Evolutionary conservation across 2,329 filamentous ascomycete species (phyloP), one percentile per base, ranked within the genome.

Genomic region (Sclerotinia subarctica): DNA sequence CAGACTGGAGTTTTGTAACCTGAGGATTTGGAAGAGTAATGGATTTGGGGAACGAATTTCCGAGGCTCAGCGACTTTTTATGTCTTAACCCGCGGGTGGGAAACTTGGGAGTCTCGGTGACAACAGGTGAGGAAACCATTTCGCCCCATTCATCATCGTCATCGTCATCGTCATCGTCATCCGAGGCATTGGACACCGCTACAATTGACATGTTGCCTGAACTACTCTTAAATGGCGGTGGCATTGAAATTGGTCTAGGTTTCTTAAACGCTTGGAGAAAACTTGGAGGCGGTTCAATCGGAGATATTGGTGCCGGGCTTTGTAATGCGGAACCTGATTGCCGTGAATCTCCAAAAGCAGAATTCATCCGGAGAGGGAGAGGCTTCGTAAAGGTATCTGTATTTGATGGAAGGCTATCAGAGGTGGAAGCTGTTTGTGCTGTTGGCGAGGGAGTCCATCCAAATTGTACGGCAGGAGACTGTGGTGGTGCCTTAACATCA

Each of bases 141-240:
- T 79, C 78, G 8, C 78, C 78, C 78, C 78, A 79, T 58, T 78
- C 78, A 66, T 79, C 77, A 57, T 76, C 74, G 6, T 74, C 75
- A 35, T 74, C 75, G 35, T 35, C 32, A 35, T 35, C 32, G 5
- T 77, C 74, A 13, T 69, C 66, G 35, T 54, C 15, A 29, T 52
- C 46, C 24, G 15, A 38, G 35, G 38, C n/a, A 29, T 42, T 42
- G 32, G 24, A 70, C 52, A 66, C 21, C 24, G 24, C 44, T 29
- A 62, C 38, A 24, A 64, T 54, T 58, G 59, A 42, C 3, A 51
- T 52, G 17, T 21, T 35, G 19, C 52, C 47, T 32, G 54, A 47
- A 47, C 66, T 54, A 13, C 52, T 42, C 44, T 21, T 35, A 35
- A 35, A 21, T n/a, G 56, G 46, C 7, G 59, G 56, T 13, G 64